Evolutionary conservation across 2,329 filamentous ascomycete genomes (phyloP), one percentile per base, ranked within the genome.

Genomic region (Onygenales sp.): DNA sequence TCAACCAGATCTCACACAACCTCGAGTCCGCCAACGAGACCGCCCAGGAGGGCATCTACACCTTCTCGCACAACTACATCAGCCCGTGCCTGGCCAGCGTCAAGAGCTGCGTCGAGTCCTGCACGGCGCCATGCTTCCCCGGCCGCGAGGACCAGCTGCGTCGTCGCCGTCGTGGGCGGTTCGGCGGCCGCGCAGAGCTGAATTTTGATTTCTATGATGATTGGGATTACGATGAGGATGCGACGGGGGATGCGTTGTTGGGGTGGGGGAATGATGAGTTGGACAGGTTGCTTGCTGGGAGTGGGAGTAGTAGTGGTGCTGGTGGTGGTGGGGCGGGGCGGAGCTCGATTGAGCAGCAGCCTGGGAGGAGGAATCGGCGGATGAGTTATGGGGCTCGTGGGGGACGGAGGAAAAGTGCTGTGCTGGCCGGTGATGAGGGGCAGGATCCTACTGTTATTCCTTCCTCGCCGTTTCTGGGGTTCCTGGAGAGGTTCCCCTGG

Each of bases 191-290:
- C 50, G 87, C 90, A 32, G 91, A 96, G 70, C 82, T 87, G 63
- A 91, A 82, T 64, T 97, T 97, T 67, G 92, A 96, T 69, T 97
- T 97, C 68, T 97, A 97, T 73, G 92, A 96, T 70, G 92, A 96
- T 70, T 97, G 92, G 92, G 89, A 95, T 57, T 77, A 80, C 45
- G 78, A 82, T 52, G 79, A 83, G 54, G 63, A 57, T 42, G 54
- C 57, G 5, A 58, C 61, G 33, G 78, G 80, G 50, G 75, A 75
- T 36, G 79, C 84, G 0, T 69, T 92, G 47, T 73, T 91, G 51
- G 85, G 82, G 45, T 95, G 89, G 87, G 84, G 85, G 41, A 84
- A 80, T 60, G 90, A 94, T 63, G 90, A 95, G 66, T 83, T 94
- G 74, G 92, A 95, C 66, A 79, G 89, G 50, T 72, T 96, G 58